Evolutionary conservation across 2,329 filamentous ascomycete species (phyloP), one percentile per base, ranked within the genome.

Genomic region (Talaromyces sp.): DNA sequence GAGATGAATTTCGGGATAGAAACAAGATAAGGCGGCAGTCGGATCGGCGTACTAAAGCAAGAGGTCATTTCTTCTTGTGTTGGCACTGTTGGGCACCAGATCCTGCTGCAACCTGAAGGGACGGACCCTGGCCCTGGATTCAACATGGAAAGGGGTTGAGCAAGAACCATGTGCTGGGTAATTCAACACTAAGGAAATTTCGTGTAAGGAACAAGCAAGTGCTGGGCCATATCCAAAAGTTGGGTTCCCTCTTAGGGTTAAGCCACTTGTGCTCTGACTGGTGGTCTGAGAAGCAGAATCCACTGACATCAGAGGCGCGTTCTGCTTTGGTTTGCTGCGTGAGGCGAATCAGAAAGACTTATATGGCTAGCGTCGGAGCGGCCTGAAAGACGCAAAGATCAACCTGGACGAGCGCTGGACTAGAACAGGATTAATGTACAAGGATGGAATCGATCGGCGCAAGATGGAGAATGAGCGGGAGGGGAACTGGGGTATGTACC

Each of bases 381-480:
- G 23, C 35, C 48, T 61, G 25, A 39, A 44, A 55, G 39, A 37
- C 37, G 59, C 50, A 61, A 55, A 21, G 59, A 61, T 61, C 48
- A 44, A 16, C 59, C 50, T 39, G 21, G 35, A 42, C 40, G 31
- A 59, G 31, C 28, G n/a, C 28, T 3, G 35, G 55, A 31, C 42
- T 48, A 21, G 25, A 8, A n/a, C 44, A 37, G 16, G 37, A 54
- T 21, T 11, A 23, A 23, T 54, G 48, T 23, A 42, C 59, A 6
- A 55, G 48, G 23, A 33, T 28, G 48, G 59, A 37, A 61, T 55
- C 21, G 59, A 61, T 61, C 59, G 37, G 39, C 59, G 39, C 33
- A 54, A 21, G 33, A 52, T 54, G 46, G 46, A 33, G 35, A 40
- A 42, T 37, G 46, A 46, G 59, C 58, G 58, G 58, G 58, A 54